phyloP scores from a whole-genome alignment of 306 rosid species.

The Inga leiocalycina region DNA sequence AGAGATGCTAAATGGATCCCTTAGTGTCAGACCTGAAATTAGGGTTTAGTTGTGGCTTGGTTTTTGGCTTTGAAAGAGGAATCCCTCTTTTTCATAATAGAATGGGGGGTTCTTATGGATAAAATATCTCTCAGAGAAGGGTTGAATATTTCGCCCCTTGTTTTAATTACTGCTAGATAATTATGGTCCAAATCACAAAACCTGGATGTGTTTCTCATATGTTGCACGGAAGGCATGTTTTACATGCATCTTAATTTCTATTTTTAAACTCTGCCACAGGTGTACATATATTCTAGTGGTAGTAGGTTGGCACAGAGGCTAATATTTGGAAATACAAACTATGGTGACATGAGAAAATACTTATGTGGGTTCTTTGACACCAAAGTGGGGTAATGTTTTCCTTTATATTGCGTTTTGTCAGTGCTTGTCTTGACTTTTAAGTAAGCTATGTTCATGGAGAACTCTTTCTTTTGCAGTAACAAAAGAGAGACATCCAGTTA shows the following conservation, averaged over 20 bases:
- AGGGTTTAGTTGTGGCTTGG: not conserved
- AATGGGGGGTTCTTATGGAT: not conserved
- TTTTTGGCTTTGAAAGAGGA: not conserved
- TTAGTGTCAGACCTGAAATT: not conserved
- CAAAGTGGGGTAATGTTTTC: constrained; percentile 72
- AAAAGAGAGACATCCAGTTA: constrained; percentile 82
- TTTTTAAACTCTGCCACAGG: constrained; percentile 54
- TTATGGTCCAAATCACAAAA: constrained; percentile 15
- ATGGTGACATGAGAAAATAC: constrained; percentile 83
- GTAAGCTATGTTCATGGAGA: constrained; percentile 17
- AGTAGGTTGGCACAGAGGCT: constrained; percentile 97
- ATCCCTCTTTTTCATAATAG: not conserved
- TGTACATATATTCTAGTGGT: constrained; percentile 95
- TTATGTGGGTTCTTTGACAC: constrained; percentile 91
- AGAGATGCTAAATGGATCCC: not conserved
- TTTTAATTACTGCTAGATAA: constrained; percentile 35
- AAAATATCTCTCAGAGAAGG: not conserved
- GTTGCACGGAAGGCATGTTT: constrained; percentile 29
- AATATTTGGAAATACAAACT: constrained; percentile 79
- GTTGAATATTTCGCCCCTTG: constrained; percentile 13
- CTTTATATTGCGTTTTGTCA: constrained; percentile 1
- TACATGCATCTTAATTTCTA: constrained; percentile 23
- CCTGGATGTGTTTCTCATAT: constrained; percentile 21
- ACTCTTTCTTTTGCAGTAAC: constrained; percentile 57
- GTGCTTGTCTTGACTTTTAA: constrained; percentile 20